These are phyloP conservation scores for Phytophthora chlamydospora DNA, from an alignment of 352 stramenopile species.

Conservation along the genomic window DNA sequence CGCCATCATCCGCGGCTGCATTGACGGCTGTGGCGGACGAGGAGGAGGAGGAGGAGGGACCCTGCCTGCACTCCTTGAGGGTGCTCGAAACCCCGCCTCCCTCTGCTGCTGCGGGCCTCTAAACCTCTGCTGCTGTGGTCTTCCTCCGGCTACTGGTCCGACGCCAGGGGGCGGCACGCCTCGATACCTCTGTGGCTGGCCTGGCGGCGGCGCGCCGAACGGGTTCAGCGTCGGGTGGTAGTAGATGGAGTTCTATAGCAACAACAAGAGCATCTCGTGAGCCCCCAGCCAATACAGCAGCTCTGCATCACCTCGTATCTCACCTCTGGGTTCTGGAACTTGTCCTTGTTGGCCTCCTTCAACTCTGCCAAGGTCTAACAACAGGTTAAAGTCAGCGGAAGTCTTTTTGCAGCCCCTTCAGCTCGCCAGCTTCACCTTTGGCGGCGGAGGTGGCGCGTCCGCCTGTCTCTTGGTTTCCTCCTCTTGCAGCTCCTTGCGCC, in stretches of 20 bases:
- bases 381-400: conserved; percentile 1
- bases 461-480: conserved; percentile 47
- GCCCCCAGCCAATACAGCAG: background rate
- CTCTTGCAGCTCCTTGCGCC: conserved; percentile 63
- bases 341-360: conserved; percentile 57
- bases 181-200: conserved; percentile 66
- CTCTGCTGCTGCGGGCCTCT: conserved; percentile 12
- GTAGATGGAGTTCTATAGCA: conserved; percentile 74
- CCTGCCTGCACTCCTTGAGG: conserved; percentile 1
- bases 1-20: conserved; percentile 21
- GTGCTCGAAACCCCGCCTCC: conserved; percentile 2
- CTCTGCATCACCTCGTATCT: background rate
- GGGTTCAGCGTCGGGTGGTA: conserved; percentile 84
- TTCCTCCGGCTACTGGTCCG: background rate
- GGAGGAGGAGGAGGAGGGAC: no score
- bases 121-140: conserved; percentile 19
- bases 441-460: conserved; percentile 29
- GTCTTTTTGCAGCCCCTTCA: background rate
- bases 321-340: conserved; percentile 79
- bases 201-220: conserved; percentile 71
- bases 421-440: conserved; percentile 30
- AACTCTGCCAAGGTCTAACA: conserved; percentile 64
- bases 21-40: conserved; percentile 4
- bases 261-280: conserved; percentile 1
- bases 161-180: conserved; percentile 30